These are phyloP conservation scores for Sphenostylis stenocarpa DNA, from an alignment of 306 rosid genomes.

Conservation along the genomic window DNA sequence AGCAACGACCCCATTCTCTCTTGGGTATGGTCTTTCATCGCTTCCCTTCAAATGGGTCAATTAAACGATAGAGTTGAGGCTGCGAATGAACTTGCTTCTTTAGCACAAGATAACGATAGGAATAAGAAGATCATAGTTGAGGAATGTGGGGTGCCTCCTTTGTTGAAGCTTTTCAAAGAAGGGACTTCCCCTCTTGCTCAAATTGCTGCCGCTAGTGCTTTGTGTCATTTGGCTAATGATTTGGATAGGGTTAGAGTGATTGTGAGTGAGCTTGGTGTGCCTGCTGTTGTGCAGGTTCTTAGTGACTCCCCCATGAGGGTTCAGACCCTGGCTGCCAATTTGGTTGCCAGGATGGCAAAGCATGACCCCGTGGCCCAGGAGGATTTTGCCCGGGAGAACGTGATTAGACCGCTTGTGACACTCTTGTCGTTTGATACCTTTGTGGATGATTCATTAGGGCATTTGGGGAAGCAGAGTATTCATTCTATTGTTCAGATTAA, in stretches of 20 bases:
- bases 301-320: conserved; percentile 59
- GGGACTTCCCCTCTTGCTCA: conserved; percentile 50
- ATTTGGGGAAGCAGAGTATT: conserved; percentile 60
- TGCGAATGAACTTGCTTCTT: conserved; percentile 55
- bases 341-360: conserved; percentile 73
- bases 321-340: conserved; percentile 52
- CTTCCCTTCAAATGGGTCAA: conserved; percentile 70
- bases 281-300: conserved; percentile 58
- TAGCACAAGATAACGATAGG: conserved; percentile 68
- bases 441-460: conserved; percentile 44
- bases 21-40: conserved; percentile 82
- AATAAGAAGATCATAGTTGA: conserved; percentile 71
- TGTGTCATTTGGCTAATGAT: conserved; percentile 52
- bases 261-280: conserved; percentile 56
- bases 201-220: conserved; percentile 55
- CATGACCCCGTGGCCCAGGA: conserved; percentile 63
- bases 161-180: conserved; percentile 72
- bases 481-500: conserved; percentile 59
- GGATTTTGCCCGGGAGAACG: conserved; percentile 71
- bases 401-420: conserved; percentile 63
- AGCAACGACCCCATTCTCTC: conserved; percentile 79
- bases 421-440: conserved; percentile 57
- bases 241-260: conserved; percentile 52
- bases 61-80: conserved; percentile 60
- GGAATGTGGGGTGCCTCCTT: conserved; percentile 64